Evolutionary conservation across 495 filamentous ascomycete species (phyloP), one percentile per base, ranked within the genome.

Genomic region (Lindgomyces ingoldianus): DNA sequence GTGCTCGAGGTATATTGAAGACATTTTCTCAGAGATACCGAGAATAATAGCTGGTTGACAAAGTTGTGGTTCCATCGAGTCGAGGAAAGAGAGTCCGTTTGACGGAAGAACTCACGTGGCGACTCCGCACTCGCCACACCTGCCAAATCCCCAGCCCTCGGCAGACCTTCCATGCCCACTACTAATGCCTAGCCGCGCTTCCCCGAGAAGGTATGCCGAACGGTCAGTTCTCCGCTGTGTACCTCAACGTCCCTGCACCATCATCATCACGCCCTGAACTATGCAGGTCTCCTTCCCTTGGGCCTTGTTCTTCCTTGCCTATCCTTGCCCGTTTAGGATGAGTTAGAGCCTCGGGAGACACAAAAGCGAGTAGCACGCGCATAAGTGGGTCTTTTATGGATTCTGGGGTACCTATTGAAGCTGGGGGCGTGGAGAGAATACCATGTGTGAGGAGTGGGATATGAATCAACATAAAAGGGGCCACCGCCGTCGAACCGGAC

Each of bases 141-240:
- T 55, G 3, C 52, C 52, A 26, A 47, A 4, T 8, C 21, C 44
- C 44, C 21, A 4, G 44, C 21, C 4, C 16, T 42, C 52, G 52
- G 52, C 52, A 55, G 22, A 55, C 52, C 30, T 55, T 25, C 52
- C 52, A 18, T 8, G 1, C 22, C 14, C 52, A 44, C 30, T 36
- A 10, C 49, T 29, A n/a, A 55, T 18, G 19, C n/a, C n/a, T 33
- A 53, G 49, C 22, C 24, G 26, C n/a, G 19, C 26, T 55, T 55
- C 4, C 52, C 52, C 12, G 4, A 36, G 18, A 29, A 24, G 30
- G 52, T 2, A 55, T 41, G 1, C 52, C 52, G 52, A 10, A 29
- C 33, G 14, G 30, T 42, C 49, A 30, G 16, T 30, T 53, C 19
- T 24, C 9, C 16, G 49, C 25, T 33, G 3, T 14, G 21, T 4